Evolutionary conservation across 305 asterid genomes (phyloP), one percentile per base, ranked within the genome.

Genomic region (Rubia balearica): DNA sequence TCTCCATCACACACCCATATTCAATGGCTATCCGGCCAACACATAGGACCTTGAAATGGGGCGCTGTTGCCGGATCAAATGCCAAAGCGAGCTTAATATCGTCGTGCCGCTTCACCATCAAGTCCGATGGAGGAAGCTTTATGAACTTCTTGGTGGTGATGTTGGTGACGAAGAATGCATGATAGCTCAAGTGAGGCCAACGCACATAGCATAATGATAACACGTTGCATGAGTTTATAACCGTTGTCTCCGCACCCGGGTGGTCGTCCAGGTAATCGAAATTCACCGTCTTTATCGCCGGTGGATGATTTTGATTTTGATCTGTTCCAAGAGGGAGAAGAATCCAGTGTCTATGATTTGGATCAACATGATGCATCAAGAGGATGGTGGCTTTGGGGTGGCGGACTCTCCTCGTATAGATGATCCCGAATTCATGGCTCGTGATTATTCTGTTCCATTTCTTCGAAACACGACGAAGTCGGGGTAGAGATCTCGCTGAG

Each of bases 31-130:
- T 33, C 24, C 53, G 70, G n/a, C 70, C 53, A 4, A 63, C n/a
- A 7, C 70, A 72, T 1, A 72, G 38, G 16, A 63, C 53, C 22
- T 63, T 72, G 64, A 72, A 72, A 63, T 72, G 41, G n/a, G 70
- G 75, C 22, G 75, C 53, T 8, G 49, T 43, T 13, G 56, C 30
- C n/a, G 75, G 75, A 38, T 72, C 75, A 49, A 72, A 49, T 11
- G 70, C 75, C 43, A 72, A 63, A 49, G 55, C 51, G 12, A 49
- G 30, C 1, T 70, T n/a, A n/a, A n/a, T 64, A 72, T 36, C 0
- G 40, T 59, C 30, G 33, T 61, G 21, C 7, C 22, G 3, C 7
- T 19, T 51, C 48, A 4, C 24, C 24, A 30, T 8, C 51, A 21
- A 0, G 3, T 30, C 33, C 33, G 70, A 69, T 10, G 63, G 51